Evolutionary conservation across 352 stramenopile species (phyloP).

Genomic region (Globisporangium ultimum): DNA sequence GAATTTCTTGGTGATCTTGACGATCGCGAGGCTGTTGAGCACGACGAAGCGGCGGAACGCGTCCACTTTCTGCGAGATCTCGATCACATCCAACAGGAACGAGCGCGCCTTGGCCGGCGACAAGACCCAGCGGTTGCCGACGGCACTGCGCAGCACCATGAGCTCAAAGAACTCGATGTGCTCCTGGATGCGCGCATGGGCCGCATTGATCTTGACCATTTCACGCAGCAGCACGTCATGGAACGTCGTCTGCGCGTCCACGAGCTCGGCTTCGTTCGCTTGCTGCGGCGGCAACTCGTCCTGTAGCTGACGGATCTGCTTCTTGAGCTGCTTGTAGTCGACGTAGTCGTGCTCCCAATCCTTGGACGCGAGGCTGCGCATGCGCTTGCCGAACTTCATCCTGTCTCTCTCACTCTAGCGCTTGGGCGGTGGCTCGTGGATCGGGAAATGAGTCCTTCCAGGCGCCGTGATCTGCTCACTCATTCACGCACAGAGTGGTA

Average conservation of each 20-base stretch:
- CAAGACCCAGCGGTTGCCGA: slow-evolving; percentile 64
- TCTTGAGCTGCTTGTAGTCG: slow-evolving; percentile 82
- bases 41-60: slow-evolving; percentile 75
- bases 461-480: not conserved
- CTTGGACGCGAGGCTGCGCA: slow-evolving; percentile 55
- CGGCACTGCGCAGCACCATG: slow-evolving; percentile 24
- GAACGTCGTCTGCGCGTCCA: slow-evolving; percentile 19
- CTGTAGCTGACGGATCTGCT: slow-evolving; percentile 43
- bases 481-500: not conserved
- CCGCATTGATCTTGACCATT: slow-evolving; percentile 59
- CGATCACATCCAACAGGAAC: slow-evolving; percentile 51
- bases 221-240: slow-evolving; percentile 34
- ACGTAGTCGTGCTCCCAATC: slow-evolving; percentile 70
- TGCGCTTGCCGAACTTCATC: slow-evolving; percentile 87
- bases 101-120: slow-evolving; percentile 42
- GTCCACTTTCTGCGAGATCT: slow-evolving; percentile 62
- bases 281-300: not conserved
- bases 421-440: slow-evolving; percentile 5
- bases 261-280: not conserved
- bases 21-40: slow-evolving; percentile 72
- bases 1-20: slow-evolving; percentile 85
- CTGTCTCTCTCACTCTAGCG: slow-evolving; percentile 3
- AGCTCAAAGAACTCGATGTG: slow-evolving; percentile 43
- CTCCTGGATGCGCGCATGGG: slow-evolving; percentile 49
- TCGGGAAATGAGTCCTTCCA: slow-evolving; percentile 20